Evolutionary conservation across 345 rosid genomes (phyloP), one percentile per base, ranked within the genome.

Genomic region (Geranium rotundifolium): DNA sequence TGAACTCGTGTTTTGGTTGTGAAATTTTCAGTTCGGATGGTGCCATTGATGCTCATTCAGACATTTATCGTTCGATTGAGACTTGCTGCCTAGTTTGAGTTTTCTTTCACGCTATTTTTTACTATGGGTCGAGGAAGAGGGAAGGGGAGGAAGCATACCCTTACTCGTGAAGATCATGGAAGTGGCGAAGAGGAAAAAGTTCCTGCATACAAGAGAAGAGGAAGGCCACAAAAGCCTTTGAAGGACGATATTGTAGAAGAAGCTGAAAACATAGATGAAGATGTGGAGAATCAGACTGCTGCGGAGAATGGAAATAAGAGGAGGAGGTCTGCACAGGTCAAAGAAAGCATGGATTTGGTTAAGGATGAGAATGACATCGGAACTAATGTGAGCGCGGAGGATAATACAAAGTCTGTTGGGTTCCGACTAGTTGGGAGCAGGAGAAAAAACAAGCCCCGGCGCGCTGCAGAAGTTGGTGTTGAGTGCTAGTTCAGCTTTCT

Each of bases 381-480:
- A 59, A 55, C 76, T n/a, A 84, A 80, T 71, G 62, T 79, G 46
- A 69, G 73, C 62, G 62, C 73, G 0, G 79, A 67, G 70, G 85
- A 82, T 31, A 63, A 80, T 4, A 65, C 58, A 20, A 82, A 78
- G 61, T 67, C 76, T 52, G 73, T 56, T 66, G 90, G 96, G 19
- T 86, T 69, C 72, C 71, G 88, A 65, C 82, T 76, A 49, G 81
- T 65, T 54, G 82, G 88, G 58, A 89, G 84, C 63, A 66, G 92
- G 68, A 76, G 90, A 69, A 89, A 89, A 79, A 89, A 69, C 80
- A 89, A 78, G 72, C 90, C 92, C 5, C 79, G 87, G 30, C 69
- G 92, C 29, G 92, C 96, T 67, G 96, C 92, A 58, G 96, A 86
- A 78, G 92, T 82, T 65, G 88, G 84, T 3, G 84, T 86, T 17